Conservation (phyloP, 116 monocot genomes). For the Zostera marina region DNA sequence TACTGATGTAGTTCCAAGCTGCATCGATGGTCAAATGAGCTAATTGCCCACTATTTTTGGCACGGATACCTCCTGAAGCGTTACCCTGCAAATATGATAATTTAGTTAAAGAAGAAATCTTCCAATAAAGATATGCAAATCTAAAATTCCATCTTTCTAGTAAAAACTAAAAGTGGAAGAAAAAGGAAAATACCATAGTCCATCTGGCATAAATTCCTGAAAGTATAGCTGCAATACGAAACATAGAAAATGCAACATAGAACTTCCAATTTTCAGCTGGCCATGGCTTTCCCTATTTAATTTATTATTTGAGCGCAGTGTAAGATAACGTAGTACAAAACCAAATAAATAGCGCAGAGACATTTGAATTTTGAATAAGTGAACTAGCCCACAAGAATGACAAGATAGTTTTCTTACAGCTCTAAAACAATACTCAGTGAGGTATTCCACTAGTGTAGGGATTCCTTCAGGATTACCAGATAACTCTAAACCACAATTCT, state of each 20-base stretch:
- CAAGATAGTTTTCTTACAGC: conserved; percentile 31
- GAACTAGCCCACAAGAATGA: no score
- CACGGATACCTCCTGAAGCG: conserved; percentile 90
- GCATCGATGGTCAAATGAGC: conserved; percentile 50
- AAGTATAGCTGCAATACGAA: conserved; percentile 74
- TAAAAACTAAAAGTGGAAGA: background rate
- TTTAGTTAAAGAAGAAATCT: background rate
- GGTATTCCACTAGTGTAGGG: conserved; percentile 69
- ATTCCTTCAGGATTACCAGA: conserved; percentile 69
- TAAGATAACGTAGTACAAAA: background rate
- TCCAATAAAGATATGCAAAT: background rate
- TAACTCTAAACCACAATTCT: conserved; percentile 45
- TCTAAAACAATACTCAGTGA: conserved; percentile 68
- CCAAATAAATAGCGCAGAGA: background rate
- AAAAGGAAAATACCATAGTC: conserved; percentile 43
- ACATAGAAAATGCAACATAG: conserved; percentile 82
- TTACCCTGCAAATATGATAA: conserved; percentile 45
- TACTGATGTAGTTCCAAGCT: conserved; percentile 60
- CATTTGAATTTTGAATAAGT: no score
- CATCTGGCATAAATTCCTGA: conserved; percentile 90
- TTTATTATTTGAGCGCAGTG: background rate
- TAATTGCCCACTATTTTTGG: conserved; percentile 40
- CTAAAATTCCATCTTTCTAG: background rate
- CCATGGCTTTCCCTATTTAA: conserved; percentile 73
- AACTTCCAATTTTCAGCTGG: conserved; percentile 86